These are phyloP conservation scores for Serpula lacrymans DNA, from an alignment of 768 basidiomycete species.

Conservation along the genomic window DNA sequence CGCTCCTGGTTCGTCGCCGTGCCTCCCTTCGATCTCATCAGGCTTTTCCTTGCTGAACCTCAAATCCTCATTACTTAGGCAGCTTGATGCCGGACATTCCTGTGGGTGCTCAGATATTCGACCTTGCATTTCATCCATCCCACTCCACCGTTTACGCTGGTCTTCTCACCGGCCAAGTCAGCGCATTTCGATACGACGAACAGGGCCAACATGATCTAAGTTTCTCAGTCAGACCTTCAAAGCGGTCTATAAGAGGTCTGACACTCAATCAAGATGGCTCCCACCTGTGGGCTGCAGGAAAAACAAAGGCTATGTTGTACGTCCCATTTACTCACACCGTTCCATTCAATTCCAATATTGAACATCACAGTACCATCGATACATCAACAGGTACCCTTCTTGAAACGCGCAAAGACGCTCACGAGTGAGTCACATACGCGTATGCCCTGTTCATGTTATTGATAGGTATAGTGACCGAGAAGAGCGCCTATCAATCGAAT, in stretches of 20 bases:
- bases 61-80: no score
- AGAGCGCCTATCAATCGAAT: conserved; percentile 88
- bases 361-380: conserved; percentile 56
- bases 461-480: conserved; percentile 31
- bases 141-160: conserved; percentile 69
- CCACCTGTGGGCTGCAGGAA: conserved; percentile 75
- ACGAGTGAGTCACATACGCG: conserved; percentile 55
- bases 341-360: conserved; percentile 9
- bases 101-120: conserved; percentile 80
- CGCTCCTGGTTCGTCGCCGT: neutral
- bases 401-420: conserved; percentile 48
- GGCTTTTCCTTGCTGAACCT: no score
- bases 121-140: conserved; percentile 82
- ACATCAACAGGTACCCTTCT: conserved; percentile 51
- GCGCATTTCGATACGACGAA: conserved; percentile 77
- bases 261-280: conserved; percentile 64
- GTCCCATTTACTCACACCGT: conserved; percentile 27
- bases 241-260: conserved; percentile 79
- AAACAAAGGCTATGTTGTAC: conserved; percentile 75
- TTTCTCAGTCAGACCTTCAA: conserved; percentile 72
- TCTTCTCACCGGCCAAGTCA: conserved; percentile 79
- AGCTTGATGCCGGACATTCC: conserved; percentile 56
- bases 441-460: conserved; percentile 15
- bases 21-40: neutral
- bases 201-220: conserved; percentile 52